Evolutionary conservation across 2,329 filamentous ascomycete species (phyloP), one percentile per base, ranked within the genome.

Genomic region (Ramularia collo-cygni): DNA sequence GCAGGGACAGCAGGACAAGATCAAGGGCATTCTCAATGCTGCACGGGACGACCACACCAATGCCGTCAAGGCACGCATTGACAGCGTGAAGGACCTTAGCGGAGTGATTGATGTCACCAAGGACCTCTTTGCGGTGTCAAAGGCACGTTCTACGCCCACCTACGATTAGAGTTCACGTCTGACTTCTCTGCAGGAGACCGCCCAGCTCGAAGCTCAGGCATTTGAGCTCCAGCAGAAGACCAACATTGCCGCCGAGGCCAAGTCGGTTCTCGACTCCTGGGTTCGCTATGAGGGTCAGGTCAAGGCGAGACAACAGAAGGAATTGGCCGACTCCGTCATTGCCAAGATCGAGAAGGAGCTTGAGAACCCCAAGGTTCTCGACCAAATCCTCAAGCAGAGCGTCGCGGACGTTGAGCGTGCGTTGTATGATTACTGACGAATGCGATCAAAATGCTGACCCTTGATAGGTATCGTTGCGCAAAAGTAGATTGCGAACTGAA

Each of bases 261-360:
- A 95, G 83, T 62, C 77, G 47, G 92, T 96, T 44, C 81, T 98
- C 53, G 92, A 98, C 68, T 95, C 88, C 43, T 98, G 92, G 93
- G 89, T 96, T 52, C 85, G 92, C 66, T 98, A 98, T 70, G 92
- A 98, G 76, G 75, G 85, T 59, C 92, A 96, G 76, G 89, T 98
- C 64, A 98, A 96, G 85, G 84, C 90, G 75, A 84, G 92, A 67
- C 88, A 98, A 76, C 92, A 98, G 79, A 83, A 77, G 70, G 92
- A 98, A 77, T 80, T 98, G 54, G 87, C 92, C 52, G 81, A 94
- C 64, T 79, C 73, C 67, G 76, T 98, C 69, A 96, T 98, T 62
- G 80, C 84, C 75, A 98, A 95, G 81, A 92, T 96, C 64, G 83
- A 85, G 70, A 96, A 96, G 81, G 90, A 96, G 77, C 81, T 98